Conservation (phyloP, 2,329 filamentous ascomycete species). For the Sclerotinia subarctica region DNA sequence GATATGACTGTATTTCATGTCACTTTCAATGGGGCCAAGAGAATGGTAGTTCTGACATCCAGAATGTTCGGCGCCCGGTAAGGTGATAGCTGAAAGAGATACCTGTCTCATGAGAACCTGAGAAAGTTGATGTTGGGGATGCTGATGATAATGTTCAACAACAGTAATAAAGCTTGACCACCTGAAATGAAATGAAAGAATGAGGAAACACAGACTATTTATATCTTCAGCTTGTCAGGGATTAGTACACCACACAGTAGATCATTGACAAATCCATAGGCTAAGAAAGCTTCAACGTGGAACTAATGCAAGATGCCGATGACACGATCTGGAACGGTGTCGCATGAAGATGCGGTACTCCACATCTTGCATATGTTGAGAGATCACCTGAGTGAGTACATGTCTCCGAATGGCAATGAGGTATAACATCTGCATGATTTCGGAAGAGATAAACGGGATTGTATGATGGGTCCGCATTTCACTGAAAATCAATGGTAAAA, state of each 20-base stretch:
- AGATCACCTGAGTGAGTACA: slow-evolving; percentile 5
- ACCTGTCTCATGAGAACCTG: no score
- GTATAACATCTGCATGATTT: background rate
- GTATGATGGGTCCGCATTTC: background rate
- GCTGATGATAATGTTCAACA: no score
- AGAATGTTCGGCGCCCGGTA: no score
- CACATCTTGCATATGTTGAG: slow-evolving; percentile 18
- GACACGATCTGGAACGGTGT: slow-evolving; percentile 5
- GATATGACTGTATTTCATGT: background rate
- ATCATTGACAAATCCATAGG: background rate
- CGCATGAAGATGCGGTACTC: slow-evolving; percentile 10
- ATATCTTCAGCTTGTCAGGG: background rate
- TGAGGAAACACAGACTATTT: background rate
- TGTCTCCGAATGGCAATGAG: background rate
- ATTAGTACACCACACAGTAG: background rate
- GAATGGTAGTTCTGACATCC: background rate
- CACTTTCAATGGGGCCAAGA: background rate
- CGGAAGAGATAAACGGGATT: background rate
- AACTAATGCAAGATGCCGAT: slow-evolving; percentile 19
- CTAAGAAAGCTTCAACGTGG: slow-evolving; percentile 8
- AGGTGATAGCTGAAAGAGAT: no score
- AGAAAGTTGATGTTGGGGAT: no score
- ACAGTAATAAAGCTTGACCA: background rate
- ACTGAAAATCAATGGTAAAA: no score
- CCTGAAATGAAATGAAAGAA: background rate